phyloP scores from a whole-genome alignment of 495 filamentous ascomycete genomes.

The Aspergillus indologenus region DNA sequence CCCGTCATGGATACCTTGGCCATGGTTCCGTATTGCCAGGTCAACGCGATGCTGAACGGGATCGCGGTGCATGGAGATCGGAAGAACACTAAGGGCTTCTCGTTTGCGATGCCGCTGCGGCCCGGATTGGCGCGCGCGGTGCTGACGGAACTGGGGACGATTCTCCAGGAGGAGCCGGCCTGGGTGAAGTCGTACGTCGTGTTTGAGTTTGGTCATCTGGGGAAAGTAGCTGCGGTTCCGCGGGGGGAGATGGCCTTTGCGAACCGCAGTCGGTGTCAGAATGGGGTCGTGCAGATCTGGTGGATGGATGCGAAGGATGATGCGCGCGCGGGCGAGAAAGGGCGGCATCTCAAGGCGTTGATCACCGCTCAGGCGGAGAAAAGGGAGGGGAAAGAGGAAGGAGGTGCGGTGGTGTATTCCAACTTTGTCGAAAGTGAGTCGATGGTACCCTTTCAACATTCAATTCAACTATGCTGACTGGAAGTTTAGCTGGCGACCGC shows the following conservation, averaged over 20 bases:
- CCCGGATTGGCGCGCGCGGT: constrained; percentile 22
- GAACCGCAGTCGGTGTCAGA: constrained; percentile 18
- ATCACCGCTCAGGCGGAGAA: constrained; percentile 10
- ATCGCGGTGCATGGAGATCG: constrained; percentile 41
- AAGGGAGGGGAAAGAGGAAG: not conserved
- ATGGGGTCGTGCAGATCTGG: constrained; percentile 29
- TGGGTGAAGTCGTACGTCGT: constrained; percentile 3
- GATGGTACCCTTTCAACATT: too few species aligned
- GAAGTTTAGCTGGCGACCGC: constrained; percentile 16
- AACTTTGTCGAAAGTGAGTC: constrained; percentile 45
- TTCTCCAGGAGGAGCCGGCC: constrained; percentile 21
- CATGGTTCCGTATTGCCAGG: constrained; percentile 40
- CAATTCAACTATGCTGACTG: too few species aligned
- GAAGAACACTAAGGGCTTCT: constrained; percentile 49
- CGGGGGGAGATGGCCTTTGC: constrained; percentile 17
- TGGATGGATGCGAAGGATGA: constrained; percentile 32
- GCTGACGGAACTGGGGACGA: constrained; percentile 27
- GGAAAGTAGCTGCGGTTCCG: constrained; percentile 12
- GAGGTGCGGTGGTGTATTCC: constrained; percentile 38
- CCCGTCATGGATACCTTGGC: constrained; percentile 37
- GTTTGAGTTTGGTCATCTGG: constrained; percentile 15
- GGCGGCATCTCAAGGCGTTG: constrained; percentile 28
- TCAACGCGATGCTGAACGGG: constrained; percentile 43
- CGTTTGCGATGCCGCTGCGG: constrained; percentile 41
- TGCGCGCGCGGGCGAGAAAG: constrained; percentile 31